Evolutionary conservation across 2,329 filamentous ascomycete genomes (phyloP), one percentile per base, ranked within the genome.

Genomic region (Botrytis paeoniae): DNA sequence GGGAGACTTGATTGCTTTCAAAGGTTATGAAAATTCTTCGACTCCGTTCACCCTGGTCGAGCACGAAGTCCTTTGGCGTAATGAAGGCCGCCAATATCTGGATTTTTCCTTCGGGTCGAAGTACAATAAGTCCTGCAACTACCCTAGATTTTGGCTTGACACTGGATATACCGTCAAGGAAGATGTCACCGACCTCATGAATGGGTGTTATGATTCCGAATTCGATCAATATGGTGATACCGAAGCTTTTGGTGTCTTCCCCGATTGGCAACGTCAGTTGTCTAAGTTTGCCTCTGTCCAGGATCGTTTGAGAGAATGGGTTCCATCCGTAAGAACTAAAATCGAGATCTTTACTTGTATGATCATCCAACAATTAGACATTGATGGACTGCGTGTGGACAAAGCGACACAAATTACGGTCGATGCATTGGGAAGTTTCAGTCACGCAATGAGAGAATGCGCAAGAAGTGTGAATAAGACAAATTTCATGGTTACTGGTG

Each of bases 281-380:
- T 85, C 88, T 32, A 91, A 91, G 76, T 92, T 91, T 80, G 88
- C 89, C 65, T 89, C 87, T 60, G 89, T 91, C 1, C 89, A 92
- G 80, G 89, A 92, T 80, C 88, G 89, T 78, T 83, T 92, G 4
- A 85, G 89, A 70, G 89, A 91, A 77, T 92, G 89, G 89, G 78
- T 85, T 39, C 86, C 87, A 4, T 85, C 85, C 20, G 89, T 91
- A 0, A 82, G 85, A 45, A 83, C 86, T 64, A 88, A 88, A 76
- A 82, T 91, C 73, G 85, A 87, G 75, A 85, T 85, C 62, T 89
- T 91, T 77, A 89, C 88, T 2, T 92, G 89, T 80, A 88, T 91
- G 80, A 84, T 88, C 48, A 89, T 92, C 73, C 81, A 83, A 37
- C 87, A 85, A 75, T 83, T 92, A n/a, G 89, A 91, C 77, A 87